These are phyloP conservation scores for Vinca major DNA, from an alignment of 305 asterid genomes.

Conservation along the genomic window DNA sequence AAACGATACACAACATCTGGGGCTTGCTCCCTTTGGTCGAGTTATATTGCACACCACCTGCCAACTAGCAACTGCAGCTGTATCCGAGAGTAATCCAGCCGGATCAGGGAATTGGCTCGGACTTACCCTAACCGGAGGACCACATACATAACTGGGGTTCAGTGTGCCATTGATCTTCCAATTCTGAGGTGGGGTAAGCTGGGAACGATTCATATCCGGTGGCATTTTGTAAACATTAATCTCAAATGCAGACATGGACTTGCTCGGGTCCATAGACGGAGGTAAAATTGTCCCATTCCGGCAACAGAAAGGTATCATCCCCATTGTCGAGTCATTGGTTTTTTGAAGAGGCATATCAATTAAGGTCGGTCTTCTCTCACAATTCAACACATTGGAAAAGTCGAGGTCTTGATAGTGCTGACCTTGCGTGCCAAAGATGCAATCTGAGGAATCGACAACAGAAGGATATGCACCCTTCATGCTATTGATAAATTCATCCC, in stretches of 20 bases:
- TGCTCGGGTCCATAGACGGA: slow-evolving; percentile 81
- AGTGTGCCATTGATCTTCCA: slow-evolving; percentile 65
- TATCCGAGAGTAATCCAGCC: slow-evolving; percentile 30
- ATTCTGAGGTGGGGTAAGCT: slow-evolving; percentile 68
- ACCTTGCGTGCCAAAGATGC: slow-evolving; percentile 77
- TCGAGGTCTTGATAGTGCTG: slow-evolving; percentile 48
- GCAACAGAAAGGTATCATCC: slow-evolving; percentile 77
- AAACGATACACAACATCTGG: slow-evolving; percentile 77
- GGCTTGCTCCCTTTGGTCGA: slow-evolving; percentile 50
- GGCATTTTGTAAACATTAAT: slow-evolving; percentile 89
- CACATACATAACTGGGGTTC: slow-evolving; percentile 74
- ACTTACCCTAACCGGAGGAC: slow-evolving; percentile 72
- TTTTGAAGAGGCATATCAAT: slow-evolving; percentile 63
- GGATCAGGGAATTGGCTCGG: slow-evolving; percentile 67
- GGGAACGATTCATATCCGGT: slow-evolving; percentile 72
- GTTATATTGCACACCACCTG: slow-evolving; percentile 84
- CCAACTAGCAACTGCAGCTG: slow-evolving; percentile 69
- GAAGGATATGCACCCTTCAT: slow-evolving; percentile 89
- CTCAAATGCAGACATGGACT: slow-evolving; percentile 69
- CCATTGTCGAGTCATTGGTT: slow-evolving; percentile 56
- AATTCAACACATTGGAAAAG: slow-evolving; percentile 61
- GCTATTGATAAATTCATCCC: slow-evolving; percentile 69
- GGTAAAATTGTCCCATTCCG: slow-evolving; percentile 85
- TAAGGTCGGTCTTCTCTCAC: slow-evolving; percentile 64
- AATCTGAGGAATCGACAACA: slow-evolving; percentile 50